Conservation (phyloP, 139 green algal genomes). For the Volvox reticuliferus region DNA sequence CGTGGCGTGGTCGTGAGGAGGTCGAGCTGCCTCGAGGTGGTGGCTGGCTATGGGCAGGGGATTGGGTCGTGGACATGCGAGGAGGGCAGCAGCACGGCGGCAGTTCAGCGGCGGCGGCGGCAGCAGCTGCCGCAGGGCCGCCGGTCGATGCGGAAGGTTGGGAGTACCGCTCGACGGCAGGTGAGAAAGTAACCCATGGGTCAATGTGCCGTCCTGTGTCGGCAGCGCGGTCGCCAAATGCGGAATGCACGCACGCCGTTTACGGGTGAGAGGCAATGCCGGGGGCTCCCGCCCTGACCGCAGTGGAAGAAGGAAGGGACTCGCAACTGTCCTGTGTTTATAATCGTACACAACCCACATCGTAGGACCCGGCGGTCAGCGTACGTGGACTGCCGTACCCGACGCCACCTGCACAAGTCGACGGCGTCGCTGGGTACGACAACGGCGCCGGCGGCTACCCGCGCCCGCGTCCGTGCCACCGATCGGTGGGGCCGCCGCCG, state of each 20-base stretch:
- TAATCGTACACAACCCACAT: too few species aligned
- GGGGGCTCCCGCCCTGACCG: too few species aligned
- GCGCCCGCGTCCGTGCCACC: not conserved
- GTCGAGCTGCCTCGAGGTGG: conserved; percentile 55
- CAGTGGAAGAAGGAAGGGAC: too few species aligned
- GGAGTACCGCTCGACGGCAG: conserved; percentile 38
- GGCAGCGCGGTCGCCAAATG: too few species aligned
- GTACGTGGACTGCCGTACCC: not conserved
- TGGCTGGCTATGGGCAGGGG: conserved; percentile 66
- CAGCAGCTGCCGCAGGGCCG: not conserved
- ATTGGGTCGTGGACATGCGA: conserved; percentile 46
- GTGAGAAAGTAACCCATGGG: not conserved
- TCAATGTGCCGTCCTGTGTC: too few species aligned
- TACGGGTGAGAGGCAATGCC: too few species aligned
- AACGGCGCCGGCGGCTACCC: conserved; percentile 37
- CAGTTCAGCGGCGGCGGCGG: not conserved
- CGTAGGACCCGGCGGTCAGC: not conserved
- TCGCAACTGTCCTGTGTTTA: too few species aligned
- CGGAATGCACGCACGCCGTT: too few species aligned
- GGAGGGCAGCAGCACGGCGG: not conserved
- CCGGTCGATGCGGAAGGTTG: conserved; percentile 33
- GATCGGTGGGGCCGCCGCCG: too few species aligned
- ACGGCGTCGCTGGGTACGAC: conserved; percentile 48
- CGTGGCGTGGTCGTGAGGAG: conserved; percentile 46
- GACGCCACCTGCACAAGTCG: conserved; percentile 14